Evolutionary conservation across 2,329 filamentous ascomycete genomes (phyloP).

Genomic region (Apiospora pterosperma): DNA sequence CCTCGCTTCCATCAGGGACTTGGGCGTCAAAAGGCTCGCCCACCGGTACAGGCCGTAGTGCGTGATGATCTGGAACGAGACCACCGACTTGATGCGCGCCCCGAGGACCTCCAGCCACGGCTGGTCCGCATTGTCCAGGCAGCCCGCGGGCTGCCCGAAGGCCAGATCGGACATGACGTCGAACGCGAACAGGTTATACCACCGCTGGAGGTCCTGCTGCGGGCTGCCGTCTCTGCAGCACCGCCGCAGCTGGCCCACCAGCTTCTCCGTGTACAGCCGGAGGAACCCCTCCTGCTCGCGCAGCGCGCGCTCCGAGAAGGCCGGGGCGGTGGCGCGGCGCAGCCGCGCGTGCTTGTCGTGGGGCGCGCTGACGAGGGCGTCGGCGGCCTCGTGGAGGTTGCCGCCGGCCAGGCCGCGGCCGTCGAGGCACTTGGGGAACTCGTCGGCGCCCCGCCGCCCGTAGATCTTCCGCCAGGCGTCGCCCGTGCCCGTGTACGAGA

Average conservation of each 20-base stretch:
- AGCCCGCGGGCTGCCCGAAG: constrained; percentile 14
- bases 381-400: constrained; percentile 9
- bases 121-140: constrained; percentile 11
- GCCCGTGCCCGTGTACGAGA: constrained; percentile 33
- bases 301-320: constrained; percentile 17
- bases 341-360: constrained; percentile 16
- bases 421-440: constrained; percentile 17
- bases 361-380: constrained; percentile 25
- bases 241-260: constrained; percentile 10
- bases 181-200: constrained; percentile 17
- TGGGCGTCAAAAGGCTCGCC: not conserved
- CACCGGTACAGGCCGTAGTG: constrained; percentile 33
- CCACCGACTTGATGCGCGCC: constrained; percentile 7
- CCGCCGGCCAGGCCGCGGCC: not conserved
- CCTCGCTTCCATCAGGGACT: not conserved
- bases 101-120: constrained; percentile 9
- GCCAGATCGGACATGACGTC: constrained; percentile 18
- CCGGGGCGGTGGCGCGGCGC: constrained; percentile 13
- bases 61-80: constrained; percentile 21
- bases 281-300: constrained; percentile 18
- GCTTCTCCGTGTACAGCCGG: constrained; percentile 14
- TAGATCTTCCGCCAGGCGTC: constrained; percentile 38
- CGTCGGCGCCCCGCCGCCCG: constrained; percentile 28
- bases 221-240: constrained; percentile 1
- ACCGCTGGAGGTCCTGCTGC: constrained; percentile 9